phyloP scores from a whole-genome alignment of 2,329 filamentous ascomycete species.

The Diaporthe humulicola region DNA sequence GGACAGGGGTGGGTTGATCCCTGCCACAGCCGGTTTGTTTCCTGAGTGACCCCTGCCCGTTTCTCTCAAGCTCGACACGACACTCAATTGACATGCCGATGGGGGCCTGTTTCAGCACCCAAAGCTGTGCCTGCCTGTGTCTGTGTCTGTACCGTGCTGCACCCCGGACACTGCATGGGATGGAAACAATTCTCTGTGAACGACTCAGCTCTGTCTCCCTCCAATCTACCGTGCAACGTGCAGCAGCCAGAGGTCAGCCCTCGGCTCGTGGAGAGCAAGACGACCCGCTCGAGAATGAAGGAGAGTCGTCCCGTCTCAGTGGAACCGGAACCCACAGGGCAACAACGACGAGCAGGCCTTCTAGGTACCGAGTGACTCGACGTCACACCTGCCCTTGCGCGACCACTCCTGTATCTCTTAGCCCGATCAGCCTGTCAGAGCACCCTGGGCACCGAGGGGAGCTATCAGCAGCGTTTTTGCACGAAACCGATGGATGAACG shows the following conservation, averaged over 20 bases:
- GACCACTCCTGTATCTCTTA: background rate
- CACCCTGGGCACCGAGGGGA: background rate
- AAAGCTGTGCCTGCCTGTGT: slow-evolving; percentile 23
- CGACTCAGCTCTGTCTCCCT: slow-evolving; percentile 18
- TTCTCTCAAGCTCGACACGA: slow-evolving; percentile 9
- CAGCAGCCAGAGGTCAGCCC: background rate
- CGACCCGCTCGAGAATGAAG: slow-evolving; percentile 22
- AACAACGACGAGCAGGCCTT: background rate
- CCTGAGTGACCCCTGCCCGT: slow-evolving; percentile 22
- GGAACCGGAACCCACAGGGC: slow-evolving; percentile 13
- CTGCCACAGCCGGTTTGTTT: slow-evolving; percentile 5
- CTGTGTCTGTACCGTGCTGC: background rate
- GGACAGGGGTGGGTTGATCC: slow-evolving; percentile 17
- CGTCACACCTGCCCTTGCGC: slow-evolving; percentile 4
- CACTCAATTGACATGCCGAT: slow-evolving; percentile 23
- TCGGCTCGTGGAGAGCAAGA: background rate
- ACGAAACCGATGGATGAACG: background rate
- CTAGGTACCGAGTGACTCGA: slow-evolving; percentile 3
- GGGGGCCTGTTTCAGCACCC: slow-evolving; percentile 26
- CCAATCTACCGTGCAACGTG: slow-evolving; percentile 9
- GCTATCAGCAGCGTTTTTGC: background rate
- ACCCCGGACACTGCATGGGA: slow-evolving; percentile 1
- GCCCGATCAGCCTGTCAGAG: background rate
- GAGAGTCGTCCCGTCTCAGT: slow-evolving; percentile 30
- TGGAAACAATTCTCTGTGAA: slow-evolving; percentile 3